Evolutionary conservation across 441 rosid genomes (phyloP).

Genomic region (Biscutella laevigata): DNA sequence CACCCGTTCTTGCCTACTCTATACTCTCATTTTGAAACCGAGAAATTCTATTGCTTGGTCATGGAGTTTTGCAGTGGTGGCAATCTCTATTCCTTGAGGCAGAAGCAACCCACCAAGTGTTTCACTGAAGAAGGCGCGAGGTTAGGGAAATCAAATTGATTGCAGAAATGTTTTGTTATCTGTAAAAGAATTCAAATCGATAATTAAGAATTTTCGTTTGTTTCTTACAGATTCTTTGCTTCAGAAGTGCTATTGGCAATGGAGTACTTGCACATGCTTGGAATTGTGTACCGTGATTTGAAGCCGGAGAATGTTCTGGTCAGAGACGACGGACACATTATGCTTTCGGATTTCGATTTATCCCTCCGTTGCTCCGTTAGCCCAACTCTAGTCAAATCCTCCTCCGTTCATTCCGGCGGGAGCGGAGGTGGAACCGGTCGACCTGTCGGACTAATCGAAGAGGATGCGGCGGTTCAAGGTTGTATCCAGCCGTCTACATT

Average conservation of each 20-base stretch:
- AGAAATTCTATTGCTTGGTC: slow-evolving; percentile 67
- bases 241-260: slow-evolving; percentile 76
- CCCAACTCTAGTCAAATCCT: slow-evolving; percentile 75
- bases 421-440: slow-evolving; percentile 21
- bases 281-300: slow-evolving; percentile 75
- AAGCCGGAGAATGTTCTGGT: slow-evolving; percentile 87
- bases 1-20: slow-evolving; percentile 80
- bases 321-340: slow-evolving; percentile 77
- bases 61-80: slow-evolving; percentile 94
- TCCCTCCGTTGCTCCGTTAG: slow-evolving; percentile 80
- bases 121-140: slow-evolving; percentile 80
- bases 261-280: slow-evolving; percentile 88
- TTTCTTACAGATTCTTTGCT: slow-evolving; percentile 56
- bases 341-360: too few species aligned
- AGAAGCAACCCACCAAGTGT: slow-evolving; percentile 62
- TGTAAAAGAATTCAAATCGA: not conserved
- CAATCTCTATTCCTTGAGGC: slow-evolving; percentile 82
- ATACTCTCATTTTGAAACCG: slow-evolving; percentile 75
- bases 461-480: slow-evolving; percentile 43
- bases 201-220: not conserved
- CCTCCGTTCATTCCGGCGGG: slow-evolving; percentile 36
- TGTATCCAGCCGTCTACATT: slow-evolving; percentile 70
- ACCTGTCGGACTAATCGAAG: slow-evolving; percentile 43
- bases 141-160: slow-evolving; percentile 25
- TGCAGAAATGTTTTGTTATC: too few species aligned